Percentiles rank a stretch among this genome's conserved stretches.
These are phyloP conservation scores for Neofusicoccum sp. DNA, from an alignment of 2,329 filamentous ascomycete species.

Conservation along the genomic window DNA sequence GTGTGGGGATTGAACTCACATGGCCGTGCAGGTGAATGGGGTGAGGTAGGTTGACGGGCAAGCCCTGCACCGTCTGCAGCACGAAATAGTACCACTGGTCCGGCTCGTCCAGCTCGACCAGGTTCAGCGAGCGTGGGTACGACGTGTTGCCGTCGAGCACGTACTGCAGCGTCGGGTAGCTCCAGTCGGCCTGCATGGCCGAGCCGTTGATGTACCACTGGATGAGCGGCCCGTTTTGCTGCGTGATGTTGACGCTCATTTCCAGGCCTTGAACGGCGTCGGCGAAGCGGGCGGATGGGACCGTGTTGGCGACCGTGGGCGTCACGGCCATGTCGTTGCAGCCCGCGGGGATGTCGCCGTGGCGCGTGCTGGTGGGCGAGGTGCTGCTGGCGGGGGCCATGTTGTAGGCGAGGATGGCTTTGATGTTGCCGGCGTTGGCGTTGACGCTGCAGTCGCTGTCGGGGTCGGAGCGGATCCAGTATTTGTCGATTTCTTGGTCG, in stretches of 20 bases:
- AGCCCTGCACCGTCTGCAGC: slow-evolving; percentile 38
- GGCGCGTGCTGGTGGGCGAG: slow-evolving; percentile 28
- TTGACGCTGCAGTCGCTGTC: slow-evolving; percentile 19
- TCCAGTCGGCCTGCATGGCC: slow-evolving; percentile 36
- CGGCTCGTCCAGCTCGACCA: slow-evolving; percentile 27
- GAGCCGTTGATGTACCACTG: slow-evolving; percentile 42
- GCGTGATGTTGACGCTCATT: slow-evolving; percentile 19
- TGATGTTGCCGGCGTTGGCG: slow-evolving; percentile 33
- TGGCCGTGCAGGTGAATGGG: slow-evolving; percentile 18
- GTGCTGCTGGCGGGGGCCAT: slow-evolving; percentile 28
- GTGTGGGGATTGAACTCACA: not conserved
- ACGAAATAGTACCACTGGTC: slow-evolving; percentile 48
- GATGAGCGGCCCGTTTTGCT: slow-evolving; percentile 26
- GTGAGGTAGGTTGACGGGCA: slow-evolving; percentile 24
- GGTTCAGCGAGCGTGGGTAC: slow-evolving; percentile 20
- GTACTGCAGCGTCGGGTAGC: slow-evolving; percentile 37
- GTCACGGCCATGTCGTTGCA: slow-evolving; percentile 41
- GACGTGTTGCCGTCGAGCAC: slow-evolving; percentile 30
- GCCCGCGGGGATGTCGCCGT: slow-evolving; percentile 32
- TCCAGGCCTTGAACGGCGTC: slow-evolving; percentile 19
- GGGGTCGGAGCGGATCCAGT: slow-evolving; percentile 42
- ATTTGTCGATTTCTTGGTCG: slow-evolving; percentile 44
- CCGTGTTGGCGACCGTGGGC: slow-evolving; percentile 25
- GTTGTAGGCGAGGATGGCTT: slow-evolving; percentile 43
- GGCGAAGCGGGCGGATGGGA: not conserved